phyloP scores from a whole-genome alignment of 768 basidiomycete genomes.

The Cystoderma amianthinum region DNA sequence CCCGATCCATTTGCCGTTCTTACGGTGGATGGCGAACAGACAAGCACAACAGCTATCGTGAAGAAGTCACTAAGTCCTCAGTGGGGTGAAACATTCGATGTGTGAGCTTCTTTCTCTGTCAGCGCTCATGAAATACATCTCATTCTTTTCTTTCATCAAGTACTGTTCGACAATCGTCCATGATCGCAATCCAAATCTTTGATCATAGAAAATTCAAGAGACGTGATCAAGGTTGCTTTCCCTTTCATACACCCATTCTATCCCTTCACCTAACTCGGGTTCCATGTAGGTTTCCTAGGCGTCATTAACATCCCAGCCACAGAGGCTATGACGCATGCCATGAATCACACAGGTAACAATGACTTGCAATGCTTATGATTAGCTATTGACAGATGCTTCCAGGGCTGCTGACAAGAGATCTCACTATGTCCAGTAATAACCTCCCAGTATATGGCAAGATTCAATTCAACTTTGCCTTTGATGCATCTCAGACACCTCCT shows the following conservation, averaged over 20 bases:
- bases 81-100: conserved; percentile 85
- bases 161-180: conserved; percentile 65
- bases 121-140: conserved; percentile 8
- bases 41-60: conserved; percentile 67
- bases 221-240: conserved; percentile 65
- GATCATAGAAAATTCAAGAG: conserved; percentile 87
- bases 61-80: conserved; percentile 62
- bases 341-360: conserved; percentile 35
- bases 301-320: conserved; percentile 48
- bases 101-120: conserved; percentile 39
- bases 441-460: conserved; percentile 80
- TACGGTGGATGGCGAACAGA: conserved; percentile 81
- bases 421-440: conserved; percentile 68
- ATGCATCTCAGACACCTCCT: conserved; percentile 18
- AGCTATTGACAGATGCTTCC: conserved; percentile 10
- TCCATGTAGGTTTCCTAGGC: conserved; percentile 45
- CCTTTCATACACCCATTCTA: conserved; percentile 14
- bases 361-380: conserved; percentile 9
- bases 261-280: not conserved
- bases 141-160: conserved; percentile 25
- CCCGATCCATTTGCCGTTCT: conserved; percentile 89
- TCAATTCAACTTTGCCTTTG: conserved; percentile 51
- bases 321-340: conserved; percentile 45
- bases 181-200: conserved; percentile 81
- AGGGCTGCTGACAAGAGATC: conserved; percentile 70